Percentiles rank a stretch among this genome's conserved stretches.
Evolutionary conservation across 1,139 yeast species (phyloP).

Genomic region (Hemisphaericaspora xylofermentans): DNA sequence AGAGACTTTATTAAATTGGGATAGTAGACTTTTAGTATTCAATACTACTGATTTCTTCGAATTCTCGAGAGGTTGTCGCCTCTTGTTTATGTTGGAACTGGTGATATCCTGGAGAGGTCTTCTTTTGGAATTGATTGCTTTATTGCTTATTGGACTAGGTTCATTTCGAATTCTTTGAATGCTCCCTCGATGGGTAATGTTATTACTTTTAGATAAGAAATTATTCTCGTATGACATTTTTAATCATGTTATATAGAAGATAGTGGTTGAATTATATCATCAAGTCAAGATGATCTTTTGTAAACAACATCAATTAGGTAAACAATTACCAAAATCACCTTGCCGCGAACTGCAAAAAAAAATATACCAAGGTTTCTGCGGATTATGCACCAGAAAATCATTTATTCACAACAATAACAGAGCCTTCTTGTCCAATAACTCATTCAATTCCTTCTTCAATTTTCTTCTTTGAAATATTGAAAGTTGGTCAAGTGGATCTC

Average conservation of each 20-base stretch:
- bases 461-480: background rate
- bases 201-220: background rate
- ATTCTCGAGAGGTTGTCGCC: background rate
- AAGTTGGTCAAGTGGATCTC: background rate
- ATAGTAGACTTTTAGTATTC: background rate
- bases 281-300: too few species aligned
- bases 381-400: background rate
- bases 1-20: background rate
- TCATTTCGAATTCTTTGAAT: background rate
- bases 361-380: background rate
- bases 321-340: too few species aligned
- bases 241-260: too few species aligned
- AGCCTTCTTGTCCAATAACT: background rate
- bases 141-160: background rate
- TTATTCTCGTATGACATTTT: background rate
- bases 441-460: background rate
- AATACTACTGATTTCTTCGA: background rate
- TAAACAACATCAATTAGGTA: too few species aligned
- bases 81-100: conserved; percentile 2
- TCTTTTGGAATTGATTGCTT: background rate
- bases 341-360: too few species aligned
- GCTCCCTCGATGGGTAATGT: background rate
- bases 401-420: background rate
- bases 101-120: conserved; percentile 3
- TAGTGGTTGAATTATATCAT: too few species aligned